Evolutionary conservation across 2,329 filamentous ascomycete species (phyloP).

Genomic region (Pseudocercospora cruenta): DNA sequence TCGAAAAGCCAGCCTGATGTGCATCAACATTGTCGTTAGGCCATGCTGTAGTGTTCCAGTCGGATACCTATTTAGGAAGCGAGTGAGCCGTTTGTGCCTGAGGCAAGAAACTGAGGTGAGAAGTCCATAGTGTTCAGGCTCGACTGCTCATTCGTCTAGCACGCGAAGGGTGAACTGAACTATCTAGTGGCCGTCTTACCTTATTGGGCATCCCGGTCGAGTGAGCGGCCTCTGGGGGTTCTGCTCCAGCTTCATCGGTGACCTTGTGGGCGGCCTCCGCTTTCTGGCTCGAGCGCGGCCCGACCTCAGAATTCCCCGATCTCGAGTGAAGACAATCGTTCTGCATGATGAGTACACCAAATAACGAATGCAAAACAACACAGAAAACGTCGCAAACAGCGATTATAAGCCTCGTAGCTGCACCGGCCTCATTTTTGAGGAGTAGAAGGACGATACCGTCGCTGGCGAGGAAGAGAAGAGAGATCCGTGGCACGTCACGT

Average conservation of each 20-base stretch:
- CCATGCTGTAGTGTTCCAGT: too few species aligned
- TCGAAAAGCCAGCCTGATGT: too few species aligned
- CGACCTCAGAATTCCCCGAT: slow-evolving; percentile 1
- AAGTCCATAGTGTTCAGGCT: not conserved
- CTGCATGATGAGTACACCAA: slow-evolving; percentile 2
- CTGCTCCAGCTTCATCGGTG: not conserved
- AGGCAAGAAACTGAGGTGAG: not conserved
- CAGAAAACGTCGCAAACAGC: not conserved
- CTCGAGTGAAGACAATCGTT: not conserved
- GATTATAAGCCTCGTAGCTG: not conserved
- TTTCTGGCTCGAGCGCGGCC: not conserved
- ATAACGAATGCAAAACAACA: not conserved
- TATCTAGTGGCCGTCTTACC: too few species aligned
- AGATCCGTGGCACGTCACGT: too few species aligned
- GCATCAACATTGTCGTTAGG: too few species aligned
- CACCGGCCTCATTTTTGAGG: slow-evolving; percentile 6
- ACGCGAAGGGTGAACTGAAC: too few species aligned
- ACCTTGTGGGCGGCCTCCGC: not conserved
- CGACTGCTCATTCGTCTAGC: too few species aligned
- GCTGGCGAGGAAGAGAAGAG: too few species aligned
- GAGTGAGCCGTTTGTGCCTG: not conserved
- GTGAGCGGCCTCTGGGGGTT: not conserved
- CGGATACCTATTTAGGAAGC: too few species aligned
- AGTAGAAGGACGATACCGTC: not conserved
- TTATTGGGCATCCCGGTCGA: not conserved